Percentiles rank a stretch among this genome's conserved stretches.
Conservation (phyloP, 2,329 filamentous ascomycete genomes). For the Fusarium globosum region DNA sequence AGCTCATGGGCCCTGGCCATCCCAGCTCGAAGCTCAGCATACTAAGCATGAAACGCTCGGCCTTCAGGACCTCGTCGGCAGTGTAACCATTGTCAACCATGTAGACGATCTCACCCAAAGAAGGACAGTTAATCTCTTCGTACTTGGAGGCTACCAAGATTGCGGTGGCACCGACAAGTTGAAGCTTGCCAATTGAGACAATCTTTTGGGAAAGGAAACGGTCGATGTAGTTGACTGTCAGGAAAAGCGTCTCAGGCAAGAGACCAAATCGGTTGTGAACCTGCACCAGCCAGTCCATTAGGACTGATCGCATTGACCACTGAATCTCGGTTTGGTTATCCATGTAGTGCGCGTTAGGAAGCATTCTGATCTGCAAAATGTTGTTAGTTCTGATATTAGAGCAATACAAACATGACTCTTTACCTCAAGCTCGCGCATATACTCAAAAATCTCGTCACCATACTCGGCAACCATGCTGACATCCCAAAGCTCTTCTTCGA, state of each 20-base stretch:
- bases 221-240: constrained; percentile 96
- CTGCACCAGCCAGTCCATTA: constrained; percentile 98
- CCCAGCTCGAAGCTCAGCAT: constrained; percentile 96
- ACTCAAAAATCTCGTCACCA: constrained; percentile 92
- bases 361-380: constrained; percentile 72
- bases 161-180: constrained; percentile 94
- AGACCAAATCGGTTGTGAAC: constrained; percentile 93
- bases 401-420: constrained; percentile 37
- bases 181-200: constrained; percentile 92
- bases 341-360: constrained; percentile 95
- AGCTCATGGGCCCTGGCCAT: constrained; percentile 99
- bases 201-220: constrained; percentile 95
- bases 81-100: constrained; percentile 97
- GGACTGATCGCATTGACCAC: constrained; percentile 97
- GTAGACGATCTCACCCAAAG: constrained; percentile 93
- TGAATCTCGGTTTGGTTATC: constrained; percentile 96
- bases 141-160: constrained; percentile 98
- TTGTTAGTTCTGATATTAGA: constrained; percentile 39
- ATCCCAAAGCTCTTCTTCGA: constrained; percentile 91
- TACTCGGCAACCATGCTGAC: constrained; percentile 99
- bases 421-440: constrained; percentile 91
- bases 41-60: constrained; percentile 96
- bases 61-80: constrained; percentile 92
- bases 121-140: constrained; percentile 98
- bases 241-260: constrained; percentile 93